A percentile compares a stretch with the other conserved stretches of the same genome.
Conservation (phyloP, 768 basidiomycete genomes). For the Cantharellus anzutake region DNA sequence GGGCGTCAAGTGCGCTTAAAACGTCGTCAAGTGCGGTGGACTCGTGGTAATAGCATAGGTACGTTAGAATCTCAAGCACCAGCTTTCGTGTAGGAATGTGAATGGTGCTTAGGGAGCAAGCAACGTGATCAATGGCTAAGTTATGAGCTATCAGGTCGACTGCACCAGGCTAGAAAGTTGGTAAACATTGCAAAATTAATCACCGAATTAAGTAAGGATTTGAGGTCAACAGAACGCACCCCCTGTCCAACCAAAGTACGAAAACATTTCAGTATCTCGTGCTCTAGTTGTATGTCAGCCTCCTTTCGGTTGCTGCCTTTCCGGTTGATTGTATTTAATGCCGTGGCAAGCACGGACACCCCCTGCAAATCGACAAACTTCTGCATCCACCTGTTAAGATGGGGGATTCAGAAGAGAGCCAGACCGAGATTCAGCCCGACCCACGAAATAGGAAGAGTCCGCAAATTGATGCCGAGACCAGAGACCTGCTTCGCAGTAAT, state of each 20-base stretch:
- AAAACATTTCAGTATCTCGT: slow-evolving; percentile 78
- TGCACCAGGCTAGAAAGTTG: slow-evolving; percentile 32
- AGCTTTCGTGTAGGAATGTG: slow-evolving; percentile 59
- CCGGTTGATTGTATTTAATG: slow-evolving; percentile 53
- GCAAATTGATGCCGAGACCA: slow-evolving; percentile 53
- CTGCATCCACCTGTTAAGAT: slow-evolving; percentile 48
- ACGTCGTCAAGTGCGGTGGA: slow-evolving; percentile 46
- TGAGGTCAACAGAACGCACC: slow-evolving; percentile 20
- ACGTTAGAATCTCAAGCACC: slow-evolving; percentile 61
- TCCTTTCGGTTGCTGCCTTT: slow-evolving; percentile 39
- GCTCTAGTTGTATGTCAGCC: slow-evolving; percentile 52
- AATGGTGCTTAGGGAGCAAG: slow-evolving; percentile 66
- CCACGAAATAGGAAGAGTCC: slow-evolving; percentile 67
- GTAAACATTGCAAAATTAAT: background rate
- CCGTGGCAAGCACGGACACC: slow-evolving; percentile 68
- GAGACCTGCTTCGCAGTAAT: slow-evolving; percentile 66
- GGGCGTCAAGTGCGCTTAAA: slow-evolving; percentile 49
- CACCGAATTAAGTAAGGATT: slow-evolving; percentile 8
- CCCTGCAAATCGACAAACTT: slow-evolving; percentile 60
- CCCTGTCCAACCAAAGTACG: slow-evolving; percentile 57
- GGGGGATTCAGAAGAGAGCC: slow-evolving; percentile 8
- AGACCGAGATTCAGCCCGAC: slow-evolving; percentile 12
- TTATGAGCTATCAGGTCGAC: slow-evolving; percentile 56
- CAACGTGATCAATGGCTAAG: slow-evolving; percentile 57
- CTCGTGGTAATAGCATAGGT: slow-evolving; percentile 46